These are phyloP conservation scores for Trichoderma asperellum DNA, from an alignment of 2,329 filamentous ascomycete genomes.

Conservation along the genomic window DNA sequence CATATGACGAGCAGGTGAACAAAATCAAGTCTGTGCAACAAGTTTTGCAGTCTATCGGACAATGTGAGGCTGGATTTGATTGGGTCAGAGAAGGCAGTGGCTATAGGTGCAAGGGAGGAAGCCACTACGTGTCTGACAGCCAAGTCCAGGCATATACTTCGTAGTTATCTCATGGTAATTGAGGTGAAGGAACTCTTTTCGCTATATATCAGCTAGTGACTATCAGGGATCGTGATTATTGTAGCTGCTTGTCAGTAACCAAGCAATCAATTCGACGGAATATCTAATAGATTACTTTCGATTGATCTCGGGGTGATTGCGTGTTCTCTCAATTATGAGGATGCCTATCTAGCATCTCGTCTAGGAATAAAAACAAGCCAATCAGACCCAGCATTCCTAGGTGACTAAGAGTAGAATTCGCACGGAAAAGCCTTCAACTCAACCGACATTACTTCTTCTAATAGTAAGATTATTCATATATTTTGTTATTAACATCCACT, in stretches of 20 bases:
- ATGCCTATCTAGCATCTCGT: too few relatives aligned
- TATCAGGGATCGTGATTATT: background rate
- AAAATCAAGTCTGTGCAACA: background rate
- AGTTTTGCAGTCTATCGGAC: background rate
- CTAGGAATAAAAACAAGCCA: too few relatives aligned
- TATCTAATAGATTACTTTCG: too few relatives aligned
- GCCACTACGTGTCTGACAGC: background rate
- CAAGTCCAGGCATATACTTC: background rate
- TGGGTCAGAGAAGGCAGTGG: slow-evolving; percentile 14
- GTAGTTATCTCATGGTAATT: background rate
- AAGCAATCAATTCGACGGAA: background rate
- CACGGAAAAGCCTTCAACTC: too few relatives aligned
- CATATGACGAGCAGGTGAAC: background rate
- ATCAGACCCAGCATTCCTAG: too few relatives aligned
- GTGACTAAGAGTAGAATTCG: too few relatives aligned
- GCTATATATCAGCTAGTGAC: background rate
- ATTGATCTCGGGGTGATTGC: too few relatives aligned
- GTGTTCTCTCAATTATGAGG: too few relatives aligned
- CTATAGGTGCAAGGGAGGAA: slow-evolving; percentile 4
- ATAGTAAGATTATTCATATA: too few relatives aligned
- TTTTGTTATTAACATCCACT: slow-evolving; percentile 10
- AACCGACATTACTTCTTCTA: too few relatives aligned
- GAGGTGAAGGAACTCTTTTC: background rate
- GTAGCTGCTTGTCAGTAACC: background rate
- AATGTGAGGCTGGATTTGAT: slow-evolving; percentile 3